Evolutionary conservation across 2,329 filamentous ascomycete genomes (phyloP).

Genomic region (Ascocoryne sarcoides): DNA sequence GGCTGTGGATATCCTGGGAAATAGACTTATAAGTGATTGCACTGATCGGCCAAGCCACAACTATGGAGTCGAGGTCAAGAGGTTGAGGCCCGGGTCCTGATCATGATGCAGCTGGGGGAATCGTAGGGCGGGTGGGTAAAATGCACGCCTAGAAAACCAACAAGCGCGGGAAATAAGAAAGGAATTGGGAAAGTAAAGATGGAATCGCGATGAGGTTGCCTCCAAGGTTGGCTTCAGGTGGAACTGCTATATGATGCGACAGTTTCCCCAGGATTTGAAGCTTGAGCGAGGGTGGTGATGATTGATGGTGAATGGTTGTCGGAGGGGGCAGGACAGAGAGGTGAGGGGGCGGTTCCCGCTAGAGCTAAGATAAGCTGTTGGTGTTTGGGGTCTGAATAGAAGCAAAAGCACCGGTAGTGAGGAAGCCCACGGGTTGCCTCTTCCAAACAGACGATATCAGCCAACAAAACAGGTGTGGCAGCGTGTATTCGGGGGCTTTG

Average conservation of each 20-base stretch:
- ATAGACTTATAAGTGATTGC: slow-evolving; percentile 12
- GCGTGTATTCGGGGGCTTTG: too few species aligned
- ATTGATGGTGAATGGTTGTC: background rate
- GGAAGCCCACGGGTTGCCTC: background rate
- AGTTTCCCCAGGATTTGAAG: too few species aligned
- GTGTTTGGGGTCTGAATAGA: background rate
- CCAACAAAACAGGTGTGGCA: too few species aligned
- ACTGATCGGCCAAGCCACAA: slow-evolving; percentile 14
- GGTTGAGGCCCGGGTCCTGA: slow-evolving; percentile 15
- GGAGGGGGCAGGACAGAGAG: background rate
- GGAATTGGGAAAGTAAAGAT: too few species aligned
- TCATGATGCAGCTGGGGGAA: slow-evolving; percentile 23
- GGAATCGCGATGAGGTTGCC: too few species aligned
- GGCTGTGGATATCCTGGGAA: slow-evolving; percentile 22
- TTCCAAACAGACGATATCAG: too few species aligned
- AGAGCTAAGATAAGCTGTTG: background rate
- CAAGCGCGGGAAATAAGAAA: background rate
- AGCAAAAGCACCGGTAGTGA: background rate
- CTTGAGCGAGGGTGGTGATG: background rate
- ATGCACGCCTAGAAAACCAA: too few species aligned
- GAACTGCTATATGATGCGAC: background rate
- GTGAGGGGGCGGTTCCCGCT: background rate
- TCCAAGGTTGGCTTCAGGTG: too few species aligned
- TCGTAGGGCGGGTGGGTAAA: slow-evolving; percentile 1
- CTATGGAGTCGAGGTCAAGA: slow-evolving; percentile 16